phyloP scores from a whole-genome alignment of 495 filamentous ascomycete genomes.

The Tricharina praecox region DNA sequence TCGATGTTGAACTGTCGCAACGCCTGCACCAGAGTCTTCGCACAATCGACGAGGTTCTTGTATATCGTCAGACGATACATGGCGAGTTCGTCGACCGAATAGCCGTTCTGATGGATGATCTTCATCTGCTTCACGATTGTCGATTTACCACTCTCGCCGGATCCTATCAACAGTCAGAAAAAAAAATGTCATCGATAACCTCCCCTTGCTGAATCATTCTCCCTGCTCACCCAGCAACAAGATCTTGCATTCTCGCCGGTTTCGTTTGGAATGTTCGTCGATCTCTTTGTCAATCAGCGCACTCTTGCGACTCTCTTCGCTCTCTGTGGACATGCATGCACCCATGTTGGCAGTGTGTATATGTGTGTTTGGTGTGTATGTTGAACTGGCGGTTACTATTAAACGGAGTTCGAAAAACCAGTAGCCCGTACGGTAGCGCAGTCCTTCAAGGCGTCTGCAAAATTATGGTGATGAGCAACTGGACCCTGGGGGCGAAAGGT shows the following conservation, averaged over 20 bases:
- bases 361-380: no score
- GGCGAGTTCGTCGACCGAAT: slow-evolving; percentile 74
- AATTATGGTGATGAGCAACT: neutral
- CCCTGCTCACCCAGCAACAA: slow-evolving; percentile 65
- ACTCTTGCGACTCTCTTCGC: slow-evolving; percentile 83
- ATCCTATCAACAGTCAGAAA: slow-evolving; percentile 40
- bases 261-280: slow-evolving; percentile 76
- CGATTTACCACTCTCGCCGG: slow-evolving; percentile 95
- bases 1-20: slow-evolving; percentile 78
- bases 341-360: slow-evolving; percentile 68
- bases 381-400: slow-evolving; percentile 14
- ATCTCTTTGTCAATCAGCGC: slow-evolving; percentile 81
- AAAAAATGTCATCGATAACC: slow-evolving; percentile 4
- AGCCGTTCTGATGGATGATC: slow-evolving; percentile 96
- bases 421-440: neutral
- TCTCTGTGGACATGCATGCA: slow-evolving; percentile 59
- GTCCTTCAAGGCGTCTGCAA: neutral
- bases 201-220: neutral
- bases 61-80: slow-evolving; percentile 91
- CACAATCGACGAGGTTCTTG: slow-evolving; percentile 94
- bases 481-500: no score
- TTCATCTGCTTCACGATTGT: slow-evolving; percentile 99
- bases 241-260: slow-evolving; percentile 97
- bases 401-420: slow-evolving; percentile 10
- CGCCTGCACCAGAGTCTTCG: slow-evolving; percentile 73